Evolutionary conservation across 208 protist species (phyloP).

Genomic region (Wallacemonas sp.): DNA sequence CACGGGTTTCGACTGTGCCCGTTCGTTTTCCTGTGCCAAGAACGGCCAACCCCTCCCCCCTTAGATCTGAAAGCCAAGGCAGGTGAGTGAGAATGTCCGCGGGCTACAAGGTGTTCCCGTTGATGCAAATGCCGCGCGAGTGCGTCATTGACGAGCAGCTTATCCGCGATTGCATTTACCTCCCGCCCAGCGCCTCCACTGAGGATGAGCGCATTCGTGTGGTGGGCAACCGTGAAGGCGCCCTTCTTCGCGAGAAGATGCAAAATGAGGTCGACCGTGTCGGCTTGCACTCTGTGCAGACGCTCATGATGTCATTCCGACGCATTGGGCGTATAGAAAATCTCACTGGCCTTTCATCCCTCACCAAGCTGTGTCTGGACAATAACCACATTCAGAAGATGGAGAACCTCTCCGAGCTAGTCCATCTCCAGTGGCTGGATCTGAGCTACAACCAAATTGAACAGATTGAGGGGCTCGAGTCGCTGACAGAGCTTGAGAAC

Average conservation of each 20-base stretch:
- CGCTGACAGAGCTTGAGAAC: conserved; percentile 83
- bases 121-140: conserved; percentile 69
- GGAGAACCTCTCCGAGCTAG: conserved; percentile 89
- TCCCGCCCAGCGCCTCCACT: conserved; percentile 53
- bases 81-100: too few species aligned
- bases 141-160: conserved; percentile 80
- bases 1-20: too few species aligned
- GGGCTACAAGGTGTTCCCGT: conserved; percentile 66
- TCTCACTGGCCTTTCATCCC: conserved; percentile 69
- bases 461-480: conserved; percentile 87
- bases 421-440: conserved; percentile 84
- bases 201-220: conserved; percentile 82
- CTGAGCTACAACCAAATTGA: conserved; percentile 95
- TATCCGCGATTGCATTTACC: conserved; percentile 78
- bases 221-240: conserved; percentile 70
- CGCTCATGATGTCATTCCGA: conserved; percentile 71
- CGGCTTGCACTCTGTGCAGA: conserved; percentile 56
- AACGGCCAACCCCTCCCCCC: too few species aligned
- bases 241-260: conserved; percentile 51
- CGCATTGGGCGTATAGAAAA: conserved; percentile 90
- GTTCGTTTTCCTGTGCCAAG: too few species aligned
- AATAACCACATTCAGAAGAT: conserved; percentile 95
- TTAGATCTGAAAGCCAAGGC: too few species aligned
- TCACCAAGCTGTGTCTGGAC: conserved; percentile 94
- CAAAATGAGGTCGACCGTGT: conserved; percentile 54